These are phyloP conservation scores for Meyerozyma carpophila DNA, from an alignment of 1,139 yeast genomes.

Conservation along the genomic window DNA sequence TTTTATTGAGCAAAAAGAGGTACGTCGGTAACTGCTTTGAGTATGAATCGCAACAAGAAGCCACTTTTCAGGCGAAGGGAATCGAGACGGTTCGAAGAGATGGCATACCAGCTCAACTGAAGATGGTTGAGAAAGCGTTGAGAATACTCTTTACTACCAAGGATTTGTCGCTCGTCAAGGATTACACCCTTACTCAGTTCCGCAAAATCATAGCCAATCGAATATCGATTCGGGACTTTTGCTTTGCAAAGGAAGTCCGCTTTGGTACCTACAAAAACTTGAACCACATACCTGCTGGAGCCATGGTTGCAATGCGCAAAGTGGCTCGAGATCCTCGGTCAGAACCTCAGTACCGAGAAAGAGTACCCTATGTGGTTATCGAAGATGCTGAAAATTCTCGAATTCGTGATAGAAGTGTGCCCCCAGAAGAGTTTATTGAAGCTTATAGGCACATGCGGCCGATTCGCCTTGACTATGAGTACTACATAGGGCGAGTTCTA, in stretches of 20 bases:
- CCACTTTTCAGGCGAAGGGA: conserved; percentile 91
- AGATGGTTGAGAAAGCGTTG: conserved; percentile 67
- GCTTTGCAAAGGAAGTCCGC: conserved; percentile 87
- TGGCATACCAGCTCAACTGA: conserved; percentile 89
- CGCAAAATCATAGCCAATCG: conserved; percentile 54
- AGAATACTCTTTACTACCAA: conserved; percentile 65
- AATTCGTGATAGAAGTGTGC: conserved; percentile 72
- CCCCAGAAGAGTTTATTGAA: conserved; percentile 66
- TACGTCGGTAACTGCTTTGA: conserved; percentile 85
- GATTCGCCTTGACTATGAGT: conserved; percentile 65
- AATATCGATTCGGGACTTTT: conserved; percentile 72
- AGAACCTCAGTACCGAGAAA: conserved; percentile 82
- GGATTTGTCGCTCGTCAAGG: conserved; percentile 66
- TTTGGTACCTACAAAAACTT: conserved; percentile 77
- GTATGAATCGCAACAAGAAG: conserved; percentile 42
- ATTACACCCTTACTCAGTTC: conserved; percentile 62
- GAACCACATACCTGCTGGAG: conserved; percentile 82
- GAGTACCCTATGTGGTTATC: conserved; percentile 82
- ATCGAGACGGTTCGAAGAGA: conserved; percentile 92
- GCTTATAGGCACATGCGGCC: conserved; percentile 28
- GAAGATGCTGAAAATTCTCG: conserved; percentile 60
- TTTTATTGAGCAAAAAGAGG: conserved; percentile 78
- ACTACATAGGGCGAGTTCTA: conserved; percentile 75
- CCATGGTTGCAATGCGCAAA: conserved; percentile 62
- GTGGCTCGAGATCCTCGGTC: conserved; percentile 62